Percentiles rank a stretch among this genome's conserved stretches.
These are phyloP conservation scores for Populus hybrid DNA, from an alignment of 441 rosid genomes.

Conservation along the genomic window DNA sequence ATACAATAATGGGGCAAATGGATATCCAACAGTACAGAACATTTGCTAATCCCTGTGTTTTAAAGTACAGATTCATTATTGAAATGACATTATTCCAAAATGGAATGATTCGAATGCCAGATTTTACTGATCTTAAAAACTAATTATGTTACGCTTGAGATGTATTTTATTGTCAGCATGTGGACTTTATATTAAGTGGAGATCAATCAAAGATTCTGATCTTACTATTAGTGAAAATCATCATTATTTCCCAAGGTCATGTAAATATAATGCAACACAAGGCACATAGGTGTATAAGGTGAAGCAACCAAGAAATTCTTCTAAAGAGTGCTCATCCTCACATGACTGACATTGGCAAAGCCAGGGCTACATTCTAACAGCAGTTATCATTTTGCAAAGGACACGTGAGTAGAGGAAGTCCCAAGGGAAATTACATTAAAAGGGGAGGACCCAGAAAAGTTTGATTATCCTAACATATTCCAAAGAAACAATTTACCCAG, in stretches of 20 bases:
- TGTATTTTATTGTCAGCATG: background rate
- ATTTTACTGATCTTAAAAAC: background rate
- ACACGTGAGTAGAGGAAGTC: background rate
- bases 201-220: background rate
- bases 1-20: background rate
- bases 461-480: background rate
- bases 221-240: background rate
- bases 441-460: background rate
- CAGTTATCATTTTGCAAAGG: background rate
- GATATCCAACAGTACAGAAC: background rate
- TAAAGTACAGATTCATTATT: background rate
- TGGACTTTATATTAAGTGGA: background rate
- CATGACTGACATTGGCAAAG: background rate
- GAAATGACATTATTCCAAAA: background rate
- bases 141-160: background rate
- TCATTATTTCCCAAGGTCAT: background rate
- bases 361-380: background rate
- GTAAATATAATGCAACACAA: background rate
- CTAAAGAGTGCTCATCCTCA: background rate
- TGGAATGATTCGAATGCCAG: background rate
- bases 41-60: background rate
- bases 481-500: background rate
- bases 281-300: background rate
- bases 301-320: background rate
- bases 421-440: background rate